Conservation (phyloP, 768 basidiomycete genomes). For the Boletus insuetus region DNA sequence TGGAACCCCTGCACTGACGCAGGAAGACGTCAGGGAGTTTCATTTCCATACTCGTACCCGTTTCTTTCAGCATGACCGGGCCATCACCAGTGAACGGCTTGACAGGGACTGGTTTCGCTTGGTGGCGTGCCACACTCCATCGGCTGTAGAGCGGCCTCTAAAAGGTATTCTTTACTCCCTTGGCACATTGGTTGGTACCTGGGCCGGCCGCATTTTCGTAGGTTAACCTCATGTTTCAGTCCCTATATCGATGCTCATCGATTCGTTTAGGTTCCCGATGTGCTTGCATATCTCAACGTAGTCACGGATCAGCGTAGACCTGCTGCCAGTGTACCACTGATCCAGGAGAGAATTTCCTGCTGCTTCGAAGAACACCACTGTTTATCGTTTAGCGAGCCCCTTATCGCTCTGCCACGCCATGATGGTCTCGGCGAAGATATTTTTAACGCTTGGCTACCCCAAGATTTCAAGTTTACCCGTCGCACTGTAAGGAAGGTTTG, state of each 20-base stretch:
- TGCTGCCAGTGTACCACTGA: constrained; percentile 24
- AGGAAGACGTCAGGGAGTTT: constrained; percentile 42
- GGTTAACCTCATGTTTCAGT: constrained; percentile 18
- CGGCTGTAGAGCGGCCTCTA: constrained; percentile 34
- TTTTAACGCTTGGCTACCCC: constrained; percentile 49
- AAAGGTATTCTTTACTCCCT: constrained; percentile 42
- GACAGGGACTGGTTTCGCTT: constrained; percentile 51
- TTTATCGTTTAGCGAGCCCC: constrained; percentile 35
- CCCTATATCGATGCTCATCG: constrained; percentile 12
- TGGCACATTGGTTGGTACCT: constrained; percentile 44
- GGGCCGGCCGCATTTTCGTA: constrained; percentile 49
- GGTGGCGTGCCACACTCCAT: constrained; percentile 41
- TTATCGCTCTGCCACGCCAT: constrained; percentile 34
- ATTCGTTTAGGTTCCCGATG: constrained; percentile 24
- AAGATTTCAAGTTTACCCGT: constrained; percentile 32
- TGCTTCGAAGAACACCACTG: constrained; percentile 48
- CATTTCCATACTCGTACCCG: constrained; percentile 36
- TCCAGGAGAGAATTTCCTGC: constrained; percentile 40
- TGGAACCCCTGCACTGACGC: constrained; percentile 31
- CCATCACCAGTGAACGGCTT: constrained; percentile 29
- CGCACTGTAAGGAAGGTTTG: constrained; percentile 30
- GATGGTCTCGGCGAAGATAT: constrained; percentile 41
- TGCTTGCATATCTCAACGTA: constrained; percentile 24
- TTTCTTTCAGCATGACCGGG: constrained; percentile 21
- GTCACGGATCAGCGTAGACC: constrained; percentile 18